Conservation (phyloP, 1,284 basidiomycete species). For the Austroboletus novae-zelandiae region DNA sequence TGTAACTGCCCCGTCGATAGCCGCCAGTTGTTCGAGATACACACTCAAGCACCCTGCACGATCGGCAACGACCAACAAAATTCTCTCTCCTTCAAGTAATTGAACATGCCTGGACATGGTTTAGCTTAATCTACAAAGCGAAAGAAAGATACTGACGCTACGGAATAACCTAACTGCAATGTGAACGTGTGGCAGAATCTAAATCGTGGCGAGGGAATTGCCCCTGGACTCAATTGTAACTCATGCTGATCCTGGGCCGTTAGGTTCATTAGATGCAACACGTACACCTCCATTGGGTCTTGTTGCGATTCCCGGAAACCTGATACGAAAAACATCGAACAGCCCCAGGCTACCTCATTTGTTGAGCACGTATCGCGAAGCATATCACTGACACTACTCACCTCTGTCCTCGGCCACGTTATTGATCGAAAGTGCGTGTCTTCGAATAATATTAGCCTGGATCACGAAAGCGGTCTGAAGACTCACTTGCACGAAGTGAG, state of each 20-base stretch:
- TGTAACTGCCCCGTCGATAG: slow-evolving; percentile 33
- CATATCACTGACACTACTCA: not conserved
- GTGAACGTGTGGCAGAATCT: slow-evolving; percentile 32
- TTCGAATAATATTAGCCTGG: slow-evolving; percentile 4
- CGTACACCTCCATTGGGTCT: slow-evolving; percentile 32
- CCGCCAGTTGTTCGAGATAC: slow-evolving; percentile 37
- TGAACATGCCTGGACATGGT: slow-evolving; percentile 34
- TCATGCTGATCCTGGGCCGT: slow-evolving; percentile 41
- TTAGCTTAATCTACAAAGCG: not conserved
- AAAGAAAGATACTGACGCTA: slow-evolving; percentile 33
- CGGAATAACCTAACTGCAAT: slow-evolving; percentile 33
- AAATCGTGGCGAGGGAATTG: slow-evolving; percentile 38
- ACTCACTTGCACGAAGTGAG: slow-evolving; percentile 3
- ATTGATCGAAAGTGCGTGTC: slow-evolving; percentile 18
- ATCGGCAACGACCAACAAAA: slow-evolving; percentile 44
- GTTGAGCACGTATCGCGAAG: not conserved
- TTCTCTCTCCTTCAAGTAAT: slow-evolving; percentile 36
- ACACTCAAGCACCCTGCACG: slow-evolving; percentile 33
- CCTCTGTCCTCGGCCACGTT: not conserved
- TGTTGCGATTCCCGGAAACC: slow-evolving; percentile 15
- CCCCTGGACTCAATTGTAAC: slow-evolving; percentile 36
- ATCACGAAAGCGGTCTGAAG: too few relatives aligned
- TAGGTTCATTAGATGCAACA: slow-evolving; percentile 38
- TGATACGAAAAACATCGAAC: slow-evolving; percentile 2
- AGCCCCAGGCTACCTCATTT: slow-evolving; percentile 9